phyloP scores from a whole-genome alignment of 345 rosid species.

The Eucalyptus caleyi region DNA sequence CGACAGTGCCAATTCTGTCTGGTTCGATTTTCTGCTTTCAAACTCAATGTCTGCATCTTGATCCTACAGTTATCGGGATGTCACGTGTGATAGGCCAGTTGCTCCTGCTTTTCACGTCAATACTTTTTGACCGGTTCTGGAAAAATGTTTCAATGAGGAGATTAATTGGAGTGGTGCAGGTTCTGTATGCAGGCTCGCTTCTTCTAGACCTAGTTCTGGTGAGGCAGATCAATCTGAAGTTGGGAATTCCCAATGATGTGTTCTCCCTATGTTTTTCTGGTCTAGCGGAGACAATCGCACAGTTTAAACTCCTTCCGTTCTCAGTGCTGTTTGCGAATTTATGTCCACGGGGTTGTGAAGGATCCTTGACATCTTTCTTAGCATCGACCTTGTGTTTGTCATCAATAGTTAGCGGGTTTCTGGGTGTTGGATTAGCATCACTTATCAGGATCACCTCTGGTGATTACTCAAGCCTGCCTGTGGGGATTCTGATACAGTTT shows the following conservation, averaged over 20 bases:
- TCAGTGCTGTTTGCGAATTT: constrained; percentile 44
- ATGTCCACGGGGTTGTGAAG: constrained; percentile 84
- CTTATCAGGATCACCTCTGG: constrained; percentile 48
- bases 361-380: constrained; percentile 77
- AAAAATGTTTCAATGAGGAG: constrained; percentile 62
- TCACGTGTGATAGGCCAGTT: constrained; percentile 73
- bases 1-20: constrained; percentile 58
- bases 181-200: constrained; percentile 47
- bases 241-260: constrained; percentile 62
- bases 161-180: constrained; percentile 38
- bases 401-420: constrained; percentile 58
- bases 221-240: constrained; percentile 47
- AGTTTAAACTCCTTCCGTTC: constrained; percentile 81
- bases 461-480: constrained; percentile 46
- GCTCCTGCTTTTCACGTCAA: constrained; percentile 48
- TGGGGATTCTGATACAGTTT: constrained; percentile 56
- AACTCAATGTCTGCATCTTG: constrained; percentile 60
- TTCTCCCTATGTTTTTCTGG: constrained; percentile 65
- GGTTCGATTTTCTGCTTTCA: constrained; percentile 86
- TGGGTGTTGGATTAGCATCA: constrained; percentile 70
- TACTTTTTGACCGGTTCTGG: constrained; percentile 51
- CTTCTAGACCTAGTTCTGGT: constrained; percentile 66
- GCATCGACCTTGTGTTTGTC: constrained; percentile 71
- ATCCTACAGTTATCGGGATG: constrained; percentile 68
- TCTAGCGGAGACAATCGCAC: constrained; percentile 66